A percentile compares a stretch with the other conserved stretches of the same genome.
Conservation (phyloP, 148 eudicot genomes). For the Fagopyrum esculentum region DNA sequence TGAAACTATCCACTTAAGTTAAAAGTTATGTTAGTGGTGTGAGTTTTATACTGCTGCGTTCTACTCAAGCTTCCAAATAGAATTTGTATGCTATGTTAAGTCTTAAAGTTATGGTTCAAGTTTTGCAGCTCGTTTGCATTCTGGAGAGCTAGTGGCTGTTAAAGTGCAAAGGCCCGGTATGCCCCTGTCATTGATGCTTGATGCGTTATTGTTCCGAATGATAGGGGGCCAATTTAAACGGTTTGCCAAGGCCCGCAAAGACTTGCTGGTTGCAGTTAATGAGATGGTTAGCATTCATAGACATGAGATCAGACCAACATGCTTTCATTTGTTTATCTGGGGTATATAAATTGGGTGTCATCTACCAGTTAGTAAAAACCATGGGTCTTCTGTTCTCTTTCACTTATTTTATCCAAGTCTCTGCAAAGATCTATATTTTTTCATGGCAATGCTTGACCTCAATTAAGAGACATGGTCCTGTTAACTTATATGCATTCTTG, state of each 20-base stretch:
- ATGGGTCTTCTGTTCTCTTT: not conserved
- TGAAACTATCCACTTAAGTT: conserved; percentile 17
- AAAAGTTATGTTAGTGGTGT: not conserved
- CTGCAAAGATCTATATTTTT: not conserved
- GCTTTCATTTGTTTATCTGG: not conserved
- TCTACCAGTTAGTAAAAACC: not conserved
- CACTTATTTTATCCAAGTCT: not conserved
- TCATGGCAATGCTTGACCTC: not conserved
- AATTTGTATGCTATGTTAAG: not conserved
- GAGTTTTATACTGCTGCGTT: not conserved
- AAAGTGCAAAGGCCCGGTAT: conserved; percentile 99
- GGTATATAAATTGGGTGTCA: not conserved
- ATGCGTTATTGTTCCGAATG: conserved; percentile 90
- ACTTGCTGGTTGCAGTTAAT: conserved; percentile 92
- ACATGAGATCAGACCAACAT: not conserved
- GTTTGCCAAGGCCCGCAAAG: conserved; percentile 96
- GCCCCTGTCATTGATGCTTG: conserved; percentile 80
- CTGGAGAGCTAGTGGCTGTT: conserved; percentile 98
- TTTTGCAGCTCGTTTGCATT: conserved; percentile 97
- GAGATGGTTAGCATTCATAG: conserved; percentile 67
- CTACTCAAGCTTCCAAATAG: conserved; percentile 4
- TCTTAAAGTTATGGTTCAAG: conserved; percentile 50
- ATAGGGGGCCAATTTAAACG: conserved; percentile 95
- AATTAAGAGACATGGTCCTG: not conserved
- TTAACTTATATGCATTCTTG: conserved; percentile 1